Percentiles rank a stretch among this genome's conserved stretches.
These are phyloP conservation scores for Choiromyces venosus DNA, from an alignment of 495 filamentous ascomycete genomes.

Conservation along the genomic window DNA sequence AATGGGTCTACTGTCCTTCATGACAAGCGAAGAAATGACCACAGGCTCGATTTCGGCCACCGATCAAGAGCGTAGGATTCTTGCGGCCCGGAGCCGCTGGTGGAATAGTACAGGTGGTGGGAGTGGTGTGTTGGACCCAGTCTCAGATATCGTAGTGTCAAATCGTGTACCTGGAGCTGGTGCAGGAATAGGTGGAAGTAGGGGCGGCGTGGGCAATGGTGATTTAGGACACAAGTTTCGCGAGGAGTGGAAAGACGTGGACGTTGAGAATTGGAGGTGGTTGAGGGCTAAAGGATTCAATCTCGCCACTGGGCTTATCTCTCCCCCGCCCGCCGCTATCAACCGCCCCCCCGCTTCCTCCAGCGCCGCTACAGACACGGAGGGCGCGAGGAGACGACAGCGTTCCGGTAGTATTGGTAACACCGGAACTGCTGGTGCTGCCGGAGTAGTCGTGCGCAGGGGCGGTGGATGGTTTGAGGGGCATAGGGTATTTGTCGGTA, in stretches of 20 bases:
- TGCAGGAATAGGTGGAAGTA: slow-evolving; percentile 45
- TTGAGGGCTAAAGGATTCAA: slow-evolving; percentile 80
- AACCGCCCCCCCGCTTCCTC: slow-evolving; percentile 33
- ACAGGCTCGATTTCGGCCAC: slow-evolving; percentile 81
- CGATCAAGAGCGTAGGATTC: slow-evolving; percentile 69
- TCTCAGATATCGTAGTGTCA: slow-evolving; percentile 47
- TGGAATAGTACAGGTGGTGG: slow-evolving; percentile 97
- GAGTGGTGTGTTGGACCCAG: slow-evolving; percentile 51
- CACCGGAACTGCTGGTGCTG: slow-evolving; percentile 57
- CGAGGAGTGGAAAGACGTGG: slow-evolving; percentile 82
- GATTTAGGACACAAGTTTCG: slow-evolving; percentile 89
- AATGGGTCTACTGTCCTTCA: slow-evolving; percentile 89
- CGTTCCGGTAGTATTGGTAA: slow-evolving; percentile 46
- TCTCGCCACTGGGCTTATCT: slow-evolving; percentile 62
- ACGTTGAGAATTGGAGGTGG: slow-evolving; percentile 90
- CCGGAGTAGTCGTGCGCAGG: slow-evolving; percentile 72
- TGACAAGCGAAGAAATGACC: slow-evolving; percentile 99
- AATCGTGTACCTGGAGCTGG: slow-evolving; percentile 39
- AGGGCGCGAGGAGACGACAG: slow-evolving; percentile 25
- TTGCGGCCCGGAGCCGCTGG: slow-evolving; percentile 77
- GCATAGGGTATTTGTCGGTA: slow-evolving; percentile 67
- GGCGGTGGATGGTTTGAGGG: slow-evolving; percentile 73
- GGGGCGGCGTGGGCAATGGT: slow-evolving; percentile 64
- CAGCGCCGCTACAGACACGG: slow-evolving; percentile 58
- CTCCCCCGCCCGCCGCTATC: slow-evolving; percentile 44